Evolutionary conservation across 2,329 filamentous ascomycete species (phyloP), one percentile per base, ranked within the genome.

Genomic region (Alternaria infectoria): DNA sequence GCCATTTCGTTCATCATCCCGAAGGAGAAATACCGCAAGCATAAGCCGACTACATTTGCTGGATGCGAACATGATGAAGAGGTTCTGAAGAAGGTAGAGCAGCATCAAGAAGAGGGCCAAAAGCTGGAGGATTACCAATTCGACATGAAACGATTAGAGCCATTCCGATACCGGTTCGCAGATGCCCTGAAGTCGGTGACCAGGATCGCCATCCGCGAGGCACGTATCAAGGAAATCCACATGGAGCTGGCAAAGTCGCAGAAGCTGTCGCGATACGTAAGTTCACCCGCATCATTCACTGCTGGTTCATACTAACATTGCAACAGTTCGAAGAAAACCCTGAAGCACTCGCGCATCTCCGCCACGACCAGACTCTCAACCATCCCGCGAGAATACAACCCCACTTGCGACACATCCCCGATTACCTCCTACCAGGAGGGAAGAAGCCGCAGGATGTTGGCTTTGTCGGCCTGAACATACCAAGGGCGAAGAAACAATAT

Each of bases 271-370:
- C 68, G 69, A 56, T 74, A 74, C 49, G 69, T 73, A 74, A 25
- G 69, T 69, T 13, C 6, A 10, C 8, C 11, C 19, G 40, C n/a
- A 11, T 11, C 7, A n/a, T 13, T 26, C 7, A 4, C 36, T 26
- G 3, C 10, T n/a, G 10, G 11, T n/a, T 19, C 10, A 40, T 12
- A 19, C 67, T 74, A 64, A 75, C 60, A 52, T 45, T 2, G 12
- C 8, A 2, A 55, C 93, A 98, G 83, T 99, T 98, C 75, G 96
- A 98, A 77, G 96, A 99, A 80, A 97, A 99, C 78, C 96, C 96
- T 0, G 89, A 91, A 30, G 95, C 98, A 77, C 83, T 98, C 68
- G 88, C 89, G 40, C 93, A 97, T 77, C 84, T 98, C 69, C 88
- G 95, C 25, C 96, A 99, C 77, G 96, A 99, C 77, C 90, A 90